Evolutionary conservation across 305 asterid genomes (phyloP), one percentile per base, ranked within the genome.

Genomic region (Salvia sclarea): DNA sequence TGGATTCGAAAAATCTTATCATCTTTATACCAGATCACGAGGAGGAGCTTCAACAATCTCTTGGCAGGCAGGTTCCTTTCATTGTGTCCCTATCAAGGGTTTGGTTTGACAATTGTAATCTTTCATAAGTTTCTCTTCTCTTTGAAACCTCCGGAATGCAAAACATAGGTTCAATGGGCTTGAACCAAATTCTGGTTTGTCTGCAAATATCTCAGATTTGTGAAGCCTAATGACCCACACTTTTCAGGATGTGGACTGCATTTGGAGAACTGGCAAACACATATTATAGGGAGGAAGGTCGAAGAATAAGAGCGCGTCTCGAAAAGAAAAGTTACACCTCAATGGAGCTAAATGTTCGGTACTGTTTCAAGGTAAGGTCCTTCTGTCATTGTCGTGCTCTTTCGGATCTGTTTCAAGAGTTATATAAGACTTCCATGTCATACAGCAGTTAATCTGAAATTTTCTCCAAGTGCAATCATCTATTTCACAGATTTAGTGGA

Each of bases 211-310:
- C 57, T 25, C 24, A 44, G 47, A 75, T 62, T 57, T 59, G 47
- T 70, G 69, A 70, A 68, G 25, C 79, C 68, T 74, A 77, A 74
- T 58, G 64, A 75, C 71, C 64, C 78, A 61, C 53, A 24, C 75
- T 53, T 68, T 79, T 83, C 91, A 94, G 97, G 88, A 84, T 91
- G 48, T 84, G 85, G 64, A 83, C 68, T 71, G 74, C 83, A 61
- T 80, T 89, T 71, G 84, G 82, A 20, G 99, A 94, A 69, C 81
- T 91, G 69, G 86, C 96, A 64, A 86, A 64, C 83, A 47, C 74
- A 63, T 91, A 84, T 81, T 94, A 94, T 69, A 86, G 81, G 82
- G 99, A 94, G 35, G 99, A 94, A 83, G 94, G 95, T 30, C 84
- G 93, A 61, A 82, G 88, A 81, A 73, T 89, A 65, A 94, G 88